Evolutionary conservation across 2,329 filamentous ascomycete species (phyloP).

Genomic region (Verticillium zaregamsianum): DNA sequence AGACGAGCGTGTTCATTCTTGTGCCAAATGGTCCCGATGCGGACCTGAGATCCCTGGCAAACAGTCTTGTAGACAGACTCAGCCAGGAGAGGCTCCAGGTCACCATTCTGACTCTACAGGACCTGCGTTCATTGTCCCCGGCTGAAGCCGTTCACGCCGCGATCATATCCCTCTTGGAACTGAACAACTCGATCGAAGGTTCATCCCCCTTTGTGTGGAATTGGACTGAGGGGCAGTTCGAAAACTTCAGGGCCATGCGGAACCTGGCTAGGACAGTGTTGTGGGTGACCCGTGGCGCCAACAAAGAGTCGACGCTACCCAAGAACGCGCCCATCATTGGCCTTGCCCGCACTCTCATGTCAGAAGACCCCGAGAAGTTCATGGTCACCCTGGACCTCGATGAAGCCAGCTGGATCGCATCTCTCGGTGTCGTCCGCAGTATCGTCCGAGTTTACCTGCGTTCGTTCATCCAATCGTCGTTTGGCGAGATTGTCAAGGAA

Average conservation of each 20-base stretch:
- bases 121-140: not conserved
- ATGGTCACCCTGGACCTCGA: slow-evolving; percentile 40
- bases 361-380: slow-evolving; percentile 39
- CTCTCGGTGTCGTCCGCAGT: slow-evolving; percentile 7
- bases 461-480: slow-evolving; percentile 13
- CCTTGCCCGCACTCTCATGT: slow-evolving; percentile 42
- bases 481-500: slow-evolving; percentile 20
- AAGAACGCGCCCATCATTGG: slow-evolving; percentile 36
- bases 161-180: slow-evolving; percentile 45
- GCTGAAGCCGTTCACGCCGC: slow-evolving; percentile 7
- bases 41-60: not conserved
- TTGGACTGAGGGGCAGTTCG: slow-evolving; percentile 35
- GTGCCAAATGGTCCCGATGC: not conserved
- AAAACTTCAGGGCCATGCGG: slow-evolving; percentile 34
- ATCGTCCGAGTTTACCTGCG: slow-evolving; percentile 21
- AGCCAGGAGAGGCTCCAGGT: not conserved
- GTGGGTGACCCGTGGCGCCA: slow-evolving; percentile 43
- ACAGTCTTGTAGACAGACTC: not conserved
- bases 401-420: slow-evolving; percentile 13
- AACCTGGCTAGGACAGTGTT: slow-evolving; percentile 32
- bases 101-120: not conserved
- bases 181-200: slow-evolving; percentile 12
- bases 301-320: slow-evolving; percentile 29
- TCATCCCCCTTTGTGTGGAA: slow-evolving; percentile 25
- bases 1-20: not conserved